A percentile compares a stretch with the other conserved stretches of the same genome.
These are phyloP conservation scores for Chlamydomonas sphaeroides DNA, from an alignment of 139 green algal species.

Conservation along the genomic window DNA sequence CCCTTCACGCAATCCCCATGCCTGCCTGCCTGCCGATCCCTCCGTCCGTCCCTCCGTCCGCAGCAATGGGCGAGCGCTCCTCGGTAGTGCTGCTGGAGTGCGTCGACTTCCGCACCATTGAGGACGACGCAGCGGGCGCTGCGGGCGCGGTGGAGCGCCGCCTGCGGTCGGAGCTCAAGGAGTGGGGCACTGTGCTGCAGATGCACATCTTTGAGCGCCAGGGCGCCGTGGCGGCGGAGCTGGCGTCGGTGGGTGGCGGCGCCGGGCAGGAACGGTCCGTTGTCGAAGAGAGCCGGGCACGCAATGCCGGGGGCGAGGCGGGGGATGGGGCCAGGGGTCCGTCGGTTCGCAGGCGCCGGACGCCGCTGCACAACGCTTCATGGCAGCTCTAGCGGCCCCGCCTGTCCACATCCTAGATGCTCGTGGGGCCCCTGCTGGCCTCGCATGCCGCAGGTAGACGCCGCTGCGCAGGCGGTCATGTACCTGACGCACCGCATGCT, in stretches of 20 bases:
- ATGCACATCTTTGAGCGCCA: not conserved
- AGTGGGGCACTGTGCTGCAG: not conserved
- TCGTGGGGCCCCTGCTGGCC: not conserved
- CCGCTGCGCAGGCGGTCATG: not conserved
- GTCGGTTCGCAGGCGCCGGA: too few species aligned
- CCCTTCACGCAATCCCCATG: not conserved
- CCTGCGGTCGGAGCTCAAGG: not conserved
- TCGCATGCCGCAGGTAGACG: not conserved
- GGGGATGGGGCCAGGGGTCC: not conserved
- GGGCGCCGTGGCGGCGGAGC: slow-evolving; percentile 10
- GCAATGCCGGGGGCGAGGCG: not conserved
- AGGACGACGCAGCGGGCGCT: not conserved
- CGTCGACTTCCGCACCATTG: not conserved
- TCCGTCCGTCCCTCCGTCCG: not conserved
- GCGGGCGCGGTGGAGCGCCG: too few species aligned
- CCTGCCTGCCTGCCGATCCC: too few species aligned
- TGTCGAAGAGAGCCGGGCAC: not conserved
- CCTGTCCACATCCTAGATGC: not conserved
- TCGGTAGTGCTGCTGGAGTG: slow-evolving; percentile 5
- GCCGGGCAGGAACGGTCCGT: too few species aligned
- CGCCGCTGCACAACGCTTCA: too few species aligned
- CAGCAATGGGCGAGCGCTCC: not conserved
- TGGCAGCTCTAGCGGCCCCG: not conserved
- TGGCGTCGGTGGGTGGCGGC: not conserved
- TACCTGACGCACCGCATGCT: not conserved